phyloP scores from a whole-genome alignment of 2,329 filamentous ascomycete species.

The Colletotrichum echinochloae region DNA sequence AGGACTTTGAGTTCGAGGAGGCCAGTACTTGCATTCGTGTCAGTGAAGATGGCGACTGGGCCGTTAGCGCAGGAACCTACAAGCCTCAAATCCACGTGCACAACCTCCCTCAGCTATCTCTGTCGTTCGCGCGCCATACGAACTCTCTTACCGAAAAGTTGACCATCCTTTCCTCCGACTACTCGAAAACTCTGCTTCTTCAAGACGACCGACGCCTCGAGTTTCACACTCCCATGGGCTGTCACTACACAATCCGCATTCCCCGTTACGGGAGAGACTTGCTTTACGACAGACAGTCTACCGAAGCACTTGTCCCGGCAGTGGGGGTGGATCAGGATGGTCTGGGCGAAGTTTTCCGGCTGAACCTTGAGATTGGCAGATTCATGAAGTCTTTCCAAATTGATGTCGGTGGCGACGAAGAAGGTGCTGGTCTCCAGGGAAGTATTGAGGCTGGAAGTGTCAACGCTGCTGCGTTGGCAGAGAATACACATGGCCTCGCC shows the following conservation, averaged over 20 bases:
- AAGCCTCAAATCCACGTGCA: constrained; percentile 91
- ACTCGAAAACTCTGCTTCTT: constrained; percentile 92
- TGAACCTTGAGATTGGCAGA: constrained; percentile 91
- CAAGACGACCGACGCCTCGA: constrained; percentile 93
- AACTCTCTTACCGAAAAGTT: constrained; percentile 93
- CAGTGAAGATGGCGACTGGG: constrained; percentile 95
- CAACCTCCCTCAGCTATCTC: constrained; percentile 89
- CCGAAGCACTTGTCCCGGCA: constrained; percentile 87
- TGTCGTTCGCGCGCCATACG: constrained; percentile 95
- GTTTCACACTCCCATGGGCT: constrained; percentile 89
- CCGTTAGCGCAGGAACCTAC: constrained; percentile 79
- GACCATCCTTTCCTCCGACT: constrained; percentile 87
- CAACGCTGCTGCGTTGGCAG: constrained; percentile 87
- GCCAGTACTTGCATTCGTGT: constrained; percentile 90
- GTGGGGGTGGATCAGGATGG: constrained; percentile 90
- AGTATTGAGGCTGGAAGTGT: constrained; percentile 87
- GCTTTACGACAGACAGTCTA: constrained; percentile 82
- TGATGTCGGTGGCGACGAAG: constrained; percentile 84
- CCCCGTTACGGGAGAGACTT: constrained; percentile 93
- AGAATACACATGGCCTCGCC: constrained; percentile 87
- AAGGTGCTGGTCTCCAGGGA: constrained; percentile 84
- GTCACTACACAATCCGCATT: constrained; percentile 89
- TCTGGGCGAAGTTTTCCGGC: constrained; percentile 89
- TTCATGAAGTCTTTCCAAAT: constrained; percentile 96
- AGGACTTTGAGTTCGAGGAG: constrained; percentile 98